Evolutionary conservation across 2,329 filamentous ascomycete species (phyloP).

Genomic region (Botrytis galanthina): DNA sequence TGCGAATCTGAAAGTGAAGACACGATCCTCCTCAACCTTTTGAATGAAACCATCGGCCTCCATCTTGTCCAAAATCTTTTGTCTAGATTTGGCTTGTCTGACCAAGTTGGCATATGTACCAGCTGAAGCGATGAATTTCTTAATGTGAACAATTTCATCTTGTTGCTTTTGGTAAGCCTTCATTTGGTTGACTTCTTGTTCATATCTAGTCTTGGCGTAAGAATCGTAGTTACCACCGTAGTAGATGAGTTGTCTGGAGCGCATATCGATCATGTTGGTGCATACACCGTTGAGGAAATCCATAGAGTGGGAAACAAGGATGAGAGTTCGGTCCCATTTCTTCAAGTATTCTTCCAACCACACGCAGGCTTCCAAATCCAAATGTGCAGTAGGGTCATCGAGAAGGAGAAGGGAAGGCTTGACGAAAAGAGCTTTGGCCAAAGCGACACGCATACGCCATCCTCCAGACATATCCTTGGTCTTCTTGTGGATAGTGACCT

Average conservation of each 20-base stretch:
- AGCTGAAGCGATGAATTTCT: constrained; percentile 99
- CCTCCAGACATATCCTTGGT: constrained; percentile 99
- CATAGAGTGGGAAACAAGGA: constrained; percentile 96
- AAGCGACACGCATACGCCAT: constrained; percentile 98
- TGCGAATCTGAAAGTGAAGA: constrained; percentile 97
- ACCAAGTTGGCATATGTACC: constrained; percentile 99
- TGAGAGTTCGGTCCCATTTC: constrained; percentile 97
- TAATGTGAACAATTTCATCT: constrained; percentile 98
- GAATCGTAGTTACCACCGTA: constrained; percentile 99
- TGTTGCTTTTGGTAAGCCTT: constrained; percentile 99
- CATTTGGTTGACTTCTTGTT: constrained; percentile 97
- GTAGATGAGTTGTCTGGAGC: constrained; percentile 82
- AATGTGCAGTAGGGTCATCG: constrained; percentile 97
- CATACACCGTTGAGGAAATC: constrained; percentile 99
- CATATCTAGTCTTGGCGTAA: constrained; percentile 87
- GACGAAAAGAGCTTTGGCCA: constrained; percentile 97
- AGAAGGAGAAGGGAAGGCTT: constrained; percentile 94
- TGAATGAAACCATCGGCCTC: constrained; percentile 99
- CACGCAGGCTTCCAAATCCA: constrained; percentile 98
- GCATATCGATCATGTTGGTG: constrained; percentile 98
- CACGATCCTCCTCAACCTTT: constrained; percentile 76
- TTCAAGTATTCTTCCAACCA: constrained; percentile 99
- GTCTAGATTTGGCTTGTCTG: constrained; percentile 95
- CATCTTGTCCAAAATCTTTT: constrained; percentile 99
- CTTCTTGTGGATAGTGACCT: constrained; percentile 96